Conservation (phyloP, 2,329 filamentous ascomycete species). For the Talaromyces sp. region DNA sequence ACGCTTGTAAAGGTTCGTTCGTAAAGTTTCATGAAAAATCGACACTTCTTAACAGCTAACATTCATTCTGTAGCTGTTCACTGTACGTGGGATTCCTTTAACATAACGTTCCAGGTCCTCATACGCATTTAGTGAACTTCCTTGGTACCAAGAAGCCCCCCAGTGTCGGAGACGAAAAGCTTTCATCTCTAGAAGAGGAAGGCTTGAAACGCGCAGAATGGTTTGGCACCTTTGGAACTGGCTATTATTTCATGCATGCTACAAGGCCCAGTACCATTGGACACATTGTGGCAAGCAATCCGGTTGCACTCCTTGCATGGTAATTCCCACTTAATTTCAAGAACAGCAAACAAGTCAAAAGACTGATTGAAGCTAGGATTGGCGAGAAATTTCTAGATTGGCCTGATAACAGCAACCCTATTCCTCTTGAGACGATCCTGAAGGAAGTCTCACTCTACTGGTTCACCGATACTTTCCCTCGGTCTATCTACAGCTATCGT, state of each 20-base stretch:
- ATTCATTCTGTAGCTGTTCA: slow-evolving; percentile 5
- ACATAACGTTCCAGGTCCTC: background rate
- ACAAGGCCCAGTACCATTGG: slow-evolving; percentile 55
- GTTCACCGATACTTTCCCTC: slow-evolving; percentile 34
- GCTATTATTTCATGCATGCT: slow-evolving; percentile 50
- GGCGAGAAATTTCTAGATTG: slow-evolving; percentile 35
- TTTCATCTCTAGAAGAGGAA: slow-evolving; percentile 5
- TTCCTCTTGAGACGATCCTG: slow-evolving; percentile 27
- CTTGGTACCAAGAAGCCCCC: slow-evolving; percentile 19
- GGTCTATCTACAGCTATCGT: slow-evolving; percentile 28
- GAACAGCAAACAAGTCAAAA: background rate
- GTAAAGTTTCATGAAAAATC: slow-evolving; percentile 3
- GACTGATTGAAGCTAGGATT: slow-evolving; percentile 24
- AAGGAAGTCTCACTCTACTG: slow-evolving; percentile 32
- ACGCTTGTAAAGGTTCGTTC: slow-evolving; percentile 43
- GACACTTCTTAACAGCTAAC: background rate
- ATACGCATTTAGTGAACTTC: slow-evolving; percentile 7
- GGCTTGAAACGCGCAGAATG: slow-evolving; percentile 6
- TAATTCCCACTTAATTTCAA: slow-evolving; percentile 3
- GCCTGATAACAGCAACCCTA: slow-evolving; percentile 24
- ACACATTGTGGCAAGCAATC: slow-evolving; percentile 48
- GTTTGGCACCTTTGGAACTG: slow-evolving; percentile 30
- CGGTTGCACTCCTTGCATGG: slow-evolving; percentile 55
- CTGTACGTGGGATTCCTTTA: background rate
- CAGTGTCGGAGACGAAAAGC: slow-evolving; percentile 29